phyloP scores from a whole-genome alignment of 768 basidiomycete genomes.

The Rhizopogon rudus region DNA sequence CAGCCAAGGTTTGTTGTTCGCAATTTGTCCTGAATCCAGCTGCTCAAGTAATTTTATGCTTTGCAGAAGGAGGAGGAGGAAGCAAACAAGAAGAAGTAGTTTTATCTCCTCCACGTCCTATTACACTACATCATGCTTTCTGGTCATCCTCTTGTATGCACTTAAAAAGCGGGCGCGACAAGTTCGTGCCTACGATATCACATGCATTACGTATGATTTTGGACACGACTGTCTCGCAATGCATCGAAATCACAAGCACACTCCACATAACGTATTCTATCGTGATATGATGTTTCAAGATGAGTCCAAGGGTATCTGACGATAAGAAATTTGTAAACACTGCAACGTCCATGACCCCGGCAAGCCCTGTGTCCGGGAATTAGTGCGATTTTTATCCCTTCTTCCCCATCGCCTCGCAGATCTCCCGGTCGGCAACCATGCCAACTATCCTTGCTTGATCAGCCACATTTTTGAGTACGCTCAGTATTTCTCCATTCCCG shows the following conservation, averaged over 20 bases:
- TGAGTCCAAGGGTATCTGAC: conserved; percentile 12
- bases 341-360: too few species aligned
- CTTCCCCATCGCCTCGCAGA: conserved; percentile 54
- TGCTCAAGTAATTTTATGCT: conserved; percentile 12
- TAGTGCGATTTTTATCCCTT: conserved; percentile 20
- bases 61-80: conserved; percentile 86
- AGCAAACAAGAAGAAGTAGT: conserved; percentile 85
- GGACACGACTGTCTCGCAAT: conserved; percentile 8
- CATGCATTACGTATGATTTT: conserved; percentile 30
- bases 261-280: conserved; percentile 6
- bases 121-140: conserved; percentile 19
- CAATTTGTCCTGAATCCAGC: neutral
- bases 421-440: conserved; percentile 75
- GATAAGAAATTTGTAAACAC: neutral
- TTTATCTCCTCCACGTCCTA: conserved; percentile 11
- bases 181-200: conserved; percentile 17
- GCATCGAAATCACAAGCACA: conserved; percentile 16
- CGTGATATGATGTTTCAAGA: neutral
- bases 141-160: conserved; percentile 22
- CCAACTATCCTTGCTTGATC: conserved; percentile 81
- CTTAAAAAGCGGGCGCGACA: conserved; percentile 31
- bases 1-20: conserved; percentile 63
- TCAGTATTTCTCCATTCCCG: conserved; percentile 80
- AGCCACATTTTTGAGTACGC: conserved; percentile 81
- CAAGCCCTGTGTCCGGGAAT: neutral